These are phyloP conservation scores for Cladorrhinum sp. DNA, from an alignment of 2,329 filamentous ascomycete genomes.

Conservation along the genomic window DNA sequence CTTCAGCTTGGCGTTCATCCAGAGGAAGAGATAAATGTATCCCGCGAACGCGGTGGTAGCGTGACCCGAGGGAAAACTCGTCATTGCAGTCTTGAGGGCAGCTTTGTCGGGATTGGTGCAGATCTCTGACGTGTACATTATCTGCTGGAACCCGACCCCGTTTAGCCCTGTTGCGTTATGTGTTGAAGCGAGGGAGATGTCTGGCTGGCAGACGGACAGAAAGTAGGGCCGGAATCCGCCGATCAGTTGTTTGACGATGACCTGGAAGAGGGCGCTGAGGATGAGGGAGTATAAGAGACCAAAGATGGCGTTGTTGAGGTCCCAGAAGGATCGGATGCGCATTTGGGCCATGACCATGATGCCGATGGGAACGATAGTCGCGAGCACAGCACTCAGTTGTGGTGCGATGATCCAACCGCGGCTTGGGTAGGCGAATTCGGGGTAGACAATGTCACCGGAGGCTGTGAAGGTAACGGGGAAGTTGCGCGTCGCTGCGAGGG, in stretches of 20 bases:
- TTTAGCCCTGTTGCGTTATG: constrained; percentile 41
- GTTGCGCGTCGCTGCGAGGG: constrained; percentile 54
- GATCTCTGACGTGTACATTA: constrained; percentile 63
- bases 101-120: constrained; percentile 55
- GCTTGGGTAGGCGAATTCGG: constrained; percentile 62
- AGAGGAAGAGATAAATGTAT: constrained; percentile 62
- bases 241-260: constrained; percentile 73
- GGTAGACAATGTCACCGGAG: constrained; percentile 61
- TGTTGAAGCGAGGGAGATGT: constrained; percentile 41
- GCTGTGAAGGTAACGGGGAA: constrained; percentile 59
- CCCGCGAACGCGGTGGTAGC: constrained; percentile 62
- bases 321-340: constrained; percentile 66
- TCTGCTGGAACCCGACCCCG: constrained; percentile 50
- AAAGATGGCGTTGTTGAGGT: constrained; percentile 67
- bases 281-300: constrained; percentile 70
- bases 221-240: constrained; percentile 72
- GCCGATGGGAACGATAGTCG: constrained; percentile 58
- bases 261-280: constrained; percentile 70
- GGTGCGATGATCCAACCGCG: constrained; percentile 62
- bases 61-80: constrained; percentile 68
- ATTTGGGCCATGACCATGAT: constrained; percentile 66
- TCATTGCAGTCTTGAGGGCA: constrained; percentile 58
- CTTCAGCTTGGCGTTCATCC: constrained; percentile 71
- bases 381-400: constrained; percentile 55
- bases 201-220: constrained; percentile 61